Base-by-base conservation (phyloP, 1,139 yeast species). In the Candida glucosophila region DNA sequence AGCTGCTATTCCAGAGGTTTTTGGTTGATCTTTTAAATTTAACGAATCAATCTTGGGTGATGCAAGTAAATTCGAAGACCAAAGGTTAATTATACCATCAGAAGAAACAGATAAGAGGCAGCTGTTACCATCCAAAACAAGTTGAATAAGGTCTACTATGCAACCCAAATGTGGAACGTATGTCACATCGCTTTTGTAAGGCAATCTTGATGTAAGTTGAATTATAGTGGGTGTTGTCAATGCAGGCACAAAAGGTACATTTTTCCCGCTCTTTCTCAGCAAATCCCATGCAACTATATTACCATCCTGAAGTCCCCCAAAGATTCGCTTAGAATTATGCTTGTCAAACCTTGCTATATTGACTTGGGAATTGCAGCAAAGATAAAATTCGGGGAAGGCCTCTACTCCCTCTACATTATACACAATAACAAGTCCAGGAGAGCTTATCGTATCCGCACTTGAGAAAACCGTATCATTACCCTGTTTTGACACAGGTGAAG, bases 351-450 rank as follows among this genome's bases (percentile, higher is more conserved):
- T 41, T n/a, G 75, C 51, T 18, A 55, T 55, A 5, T 73, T 57
- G 7, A 71, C 64, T 1, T 74, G 53, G 2, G 64, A 42, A 4
- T 54, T 32, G 30, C 57, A 43, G 12, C 56, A 52, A 25, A 76
- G 58, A 20, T 61, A 58, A 40, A 54, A 65, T 36, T 75, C 81
- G 0, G 80, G 76, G 17, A 49, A 37, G 4, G 42, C 29, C 8
- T 29, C 31, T 1, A 31, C 19, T 15, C 22, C 36, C 13, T 28
- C 49, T 20, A 32, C 30, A 37, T 40, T 52, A 44, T 46, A 60
- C 29, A 52, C 49, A 36, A 43, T 53, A 11, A 55, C 72, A 44
- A 67, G 56, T 38, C 42, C 73, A 27, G 43, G 52, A 54, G 42
- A 25, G 33, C n/a, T n/a, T n/a, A n/a, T n/a, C n/a, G n/a, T n/a